Conservation (phyloP, 106 monocot species). For the Hemerocallis citrina region DNA sequence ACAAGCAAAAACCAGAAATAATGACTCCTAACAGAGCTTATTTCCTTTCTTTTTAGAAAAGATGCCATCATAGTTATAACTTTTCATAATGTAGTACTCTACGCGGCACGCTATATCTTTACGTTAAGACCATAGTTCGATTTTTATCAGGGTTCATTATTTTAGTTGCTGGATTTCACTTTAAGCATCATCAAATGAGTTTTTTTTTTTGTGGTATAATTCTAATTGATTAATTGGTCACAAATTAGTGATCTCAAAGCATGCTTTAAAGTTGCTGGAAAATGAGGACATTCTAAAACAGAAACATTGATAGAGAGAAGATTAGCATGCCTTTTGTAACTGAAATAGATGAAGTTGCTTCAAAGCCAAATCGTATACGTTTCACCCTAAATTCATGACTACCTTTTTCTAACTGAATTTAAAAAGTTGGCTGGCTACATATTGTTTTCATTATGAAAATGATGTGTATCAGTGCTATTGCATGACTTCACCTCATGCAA, state of each 20-base stretch:
- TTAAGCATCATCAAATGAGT: neutral
- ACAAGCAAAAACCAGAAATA: too few relatives aligned
- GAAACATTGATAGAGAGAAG: too few relatives aligned
- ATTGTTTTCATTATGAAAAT: too few relatives aligned
- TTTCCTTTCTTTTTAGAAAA: neutral
- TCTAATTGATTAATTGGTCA: neutral
- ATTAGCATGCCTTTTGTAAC: too few relatives aligned
- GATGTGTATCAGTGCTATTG: too few relatives aligned
- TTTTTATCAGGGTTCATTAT: neutral
- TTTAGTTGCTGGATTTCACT: neutral
- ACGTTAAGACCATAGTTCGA: too few relatives aligned
- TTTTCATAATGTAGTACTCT: neutral
- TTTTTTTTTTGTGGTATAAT: neutral
- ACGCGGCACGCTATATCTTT: neutral
- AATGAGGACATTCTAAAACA: too few relatives aligned
- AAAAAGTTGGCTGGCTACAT: neutral
- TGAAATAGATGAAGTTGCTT: neutral
- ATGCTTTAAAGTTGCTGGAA: neutral
- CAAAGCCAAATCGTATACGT: neutral
- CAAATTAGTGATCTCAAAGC: neutral
- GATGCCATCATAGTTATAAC: neutral
- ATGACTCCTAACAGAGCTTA: too few relatives aligned
- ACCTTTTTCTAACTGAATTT: neutral
- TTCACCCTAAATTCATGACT: neutral
- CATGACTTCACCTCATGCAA: too few relatives aligned